Conservation (phyloP, 1,284 basidiomycete species). For the Exobasidium cylindrosporum region DNA sequence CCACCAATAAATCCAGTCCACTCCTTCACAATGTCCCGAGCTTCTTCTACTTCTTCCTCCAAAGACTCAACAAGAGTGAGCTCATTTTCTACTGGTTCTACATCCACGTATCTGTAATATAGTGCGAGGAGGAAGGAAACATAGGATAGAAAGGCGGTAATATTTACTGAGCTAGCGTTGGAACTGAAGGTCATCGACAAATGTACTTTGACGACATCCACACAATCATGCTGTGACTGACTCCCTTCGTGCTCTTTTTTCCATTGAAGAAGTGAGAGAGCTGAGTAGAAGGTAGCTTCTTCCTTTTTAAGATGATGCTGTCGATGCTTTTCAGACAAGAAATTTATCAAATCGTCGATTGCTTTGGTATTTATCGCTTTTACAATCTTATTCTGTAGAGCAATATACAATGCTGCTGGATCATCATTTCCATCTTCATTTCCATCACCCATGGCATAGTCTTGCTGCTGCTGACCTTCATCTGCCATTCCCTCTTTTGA, state of each 20-base stretch:
- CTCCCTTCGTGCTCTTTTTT: neutral
- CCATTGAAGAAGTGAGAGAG: neutral
- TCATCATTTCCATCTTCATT: neutral
- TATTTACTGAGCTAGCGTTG: neutral
- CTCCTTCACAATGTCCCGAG: neutral
- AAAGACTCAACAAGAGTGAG: neutral
- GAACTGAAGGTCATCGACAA: neutral
- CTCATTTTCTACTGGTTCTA: neutral
- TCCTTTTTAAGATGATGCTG: neutral
- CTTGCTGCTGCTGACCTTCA: neutral
- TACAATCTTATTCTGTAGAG: no score
- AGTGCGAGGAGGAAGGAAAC: neutral
- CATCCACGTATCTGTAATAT: neutral
- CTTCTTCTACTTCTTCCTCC: neutral
- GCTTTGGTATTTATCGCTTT: neutral
- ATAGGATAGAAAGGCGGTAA: neutral
- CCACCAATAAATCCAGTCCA: neutral
- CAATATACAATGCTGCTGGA: neutral
- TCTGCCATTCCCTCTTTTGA: neutral
- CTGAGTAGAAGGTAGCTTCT: neutral
- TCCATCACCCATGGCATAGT: neutral
- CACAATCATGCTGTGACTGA: neutral
- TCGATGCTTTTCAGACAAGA: neutral
- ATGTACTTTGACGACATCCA: neutral
- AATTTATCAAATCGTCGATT: neutral